Evolutionary conservation across 371 early-diverging fungal genomes (phyloP).

Genomic region (Coemansia sp.): DNA sequence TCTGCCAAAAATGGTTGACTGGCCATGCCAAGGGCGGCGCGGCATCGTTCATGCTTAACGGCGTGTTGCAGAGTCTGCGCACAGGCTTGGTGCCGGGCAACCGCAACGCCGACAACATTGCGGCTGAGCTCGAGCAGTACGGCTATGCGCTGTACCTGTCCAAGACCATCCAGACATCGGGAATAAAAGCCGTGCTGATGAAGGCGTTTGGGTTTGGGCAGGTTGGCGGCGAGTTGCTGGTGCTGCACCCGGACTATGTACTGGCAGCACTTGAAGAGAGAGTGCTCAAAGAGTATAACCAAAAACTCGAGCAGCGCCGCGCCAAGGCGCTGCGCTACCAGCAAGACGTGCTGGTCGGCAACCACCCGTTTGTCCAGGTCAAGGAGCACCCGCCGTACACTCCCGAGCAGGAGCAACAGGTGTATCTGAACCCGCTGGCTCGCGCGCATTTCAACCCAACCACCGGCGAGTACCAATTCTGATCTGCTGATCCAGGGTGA

Average conservation of each 20-base stretch:
- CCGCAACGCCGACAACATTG: constrained; percentile 94
- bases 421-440: constrained; percentile 86
- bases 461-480: constrained; percentile 12
- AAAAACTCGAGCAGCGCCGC: constrained; percentile 68
- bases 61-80: constrained; percentile 80
- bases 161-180: constrained; percentile 85
- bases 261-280: constrained; percentile 68
- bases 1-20: constrained; percentile 94
- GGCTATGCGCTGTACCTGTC: constrained; percentile 84
- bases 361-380: constrained; percentile 79
- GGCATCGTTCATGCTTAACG: constrained; percentile 96
- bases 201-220: constrained; percentile 97
- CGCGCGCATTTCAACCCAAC: constrained; percentile 52
- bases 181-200: constrained; percentile 88
- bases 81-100: constrained; percentile 94
- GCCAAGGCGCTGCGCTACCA: constrained; percentile 82
- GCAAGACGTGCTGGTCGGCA: constrained; percentile 85
- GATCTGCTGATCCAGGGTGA: not conserved
- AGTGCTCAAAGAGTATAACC: constrained; percentile 71
- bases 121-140: constrained; percentile 73
- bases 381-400: constrained; percentile 87
- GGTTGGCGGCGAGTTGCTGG: constrained; percentile 82
- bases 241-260: constrained; percentile 84
- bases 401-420: constrained; percentile 72
- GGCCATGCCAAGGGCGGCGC: constrained; percentile 97